These are phyloP conservation scores for Apiotrichum domesticum DNA, from an alignment of 1,284 basidiomycete genomes.

Conservation along the genomic window DNA sequence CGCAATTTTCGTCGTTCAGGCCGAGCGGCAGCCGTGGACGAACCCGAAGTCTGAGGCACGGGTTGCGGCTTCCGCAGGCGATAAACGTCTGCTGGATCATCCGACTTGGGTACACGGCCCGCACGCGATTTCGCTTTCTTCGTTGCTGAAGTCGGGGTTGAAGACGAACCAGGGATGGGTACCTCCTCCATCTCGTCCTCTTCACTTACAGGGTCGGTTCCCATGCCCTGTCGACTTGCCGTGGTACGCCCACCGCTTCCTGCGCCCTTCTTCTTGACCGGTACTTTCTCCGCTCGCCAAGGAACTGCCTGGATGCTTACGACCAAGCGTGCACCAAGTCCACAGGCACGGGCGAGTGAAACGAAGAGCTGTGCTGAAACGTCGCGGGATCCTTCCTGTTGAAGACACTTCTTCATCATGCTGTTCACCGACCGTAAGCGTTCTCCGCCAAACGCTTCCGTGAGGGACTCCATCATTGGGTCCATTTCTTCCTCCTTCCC, in stretches of 20 bases:
- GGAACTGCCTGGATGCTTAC: conserved; percentile 85
- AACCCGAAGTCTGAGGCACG: conserved; percentile 23
- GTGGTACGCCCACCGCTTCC: conserved; percentile 25
- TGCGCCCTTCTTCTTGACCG: conserved; percentile 36
- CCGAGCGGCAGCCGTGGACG: conserved; percentile 2
- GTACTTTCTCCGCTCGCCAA: conserved; percentile 56
- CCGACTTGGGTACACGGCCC: conserved; percentile 24
- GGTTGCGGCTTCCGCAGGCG: conserved; percentile 28
- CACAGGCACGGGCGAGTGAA: conserved; percentile 75
- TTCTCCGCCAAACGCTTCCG: conserved; percentile 56
- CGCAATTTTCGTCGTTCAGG: conserved; percentile 36
- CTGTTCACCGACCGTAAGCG: conserved; percentile 69
- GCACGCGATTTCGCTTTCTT: conserved; percentile 45
- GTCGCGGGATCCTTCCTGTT: conserved; percentile 75
- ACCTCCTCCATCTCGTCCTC: conserved; percentile 36
- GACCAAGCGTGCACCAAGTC: conserved; percentile 80
- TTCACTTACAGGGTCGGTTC: conserved; percentile 27
- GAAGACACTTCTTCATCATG: conserved; percentile 80
- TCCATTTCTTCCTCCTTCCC: conserved; percentile 38
- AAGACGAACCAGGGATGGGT: conserved; percentile 23
- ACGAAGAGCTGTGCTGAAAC: conserved; percentile 88
- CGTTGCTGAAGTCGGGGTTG: conserved; percentile 11
- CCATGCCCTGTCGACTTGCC: conserved; percentile 34
- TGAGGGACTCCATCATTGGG: conserved; percentile 31
- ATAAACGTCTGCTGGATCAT: conserved; percentile 40